phyloP scores from a whole-genome alignment of 495 filamentous ascomycete species.

The Penicillium cosmopolitanum region DNA sequence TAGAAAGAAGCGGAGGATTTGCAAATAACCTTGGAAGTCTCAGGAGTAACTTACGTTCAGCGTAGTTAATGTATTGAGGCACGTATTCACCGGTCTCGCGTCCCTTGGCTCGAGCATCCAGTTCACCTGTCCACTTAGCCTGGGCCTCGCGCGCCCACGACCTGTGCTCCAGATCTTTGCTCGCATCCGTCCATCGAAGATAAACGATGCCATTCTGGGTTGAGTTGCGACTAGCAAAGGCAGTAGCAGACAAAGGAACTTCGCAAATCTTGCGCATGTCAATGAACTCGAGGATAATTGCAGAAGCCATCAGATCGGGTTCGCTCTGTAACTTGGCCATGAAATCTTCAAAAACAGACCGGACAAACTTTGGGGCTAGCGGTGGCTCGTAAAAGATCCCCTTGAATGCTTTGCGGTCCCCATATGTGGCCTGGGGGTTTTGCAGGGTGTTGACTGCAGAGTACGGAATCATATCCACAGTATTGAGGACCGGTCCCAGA shows the following conservation, averaged over 20 bases:
- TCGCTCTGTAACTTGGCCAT: conserved; percentile 34
- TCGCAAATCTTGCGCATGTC: conserved; percentile 40
- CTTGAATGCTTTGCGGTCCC: conserved; percentile 50
- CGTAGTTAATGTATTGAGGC: conserved; percentile 48
- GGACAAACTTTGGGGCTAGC: conserved; percentile 36
- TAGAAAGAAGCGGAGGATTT: not conserved
- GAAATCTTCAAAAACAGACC: conserved; percentile 42
- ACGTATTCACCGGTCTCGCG: conserved; percentile 18
- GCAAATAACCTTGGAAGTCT: not conserved
- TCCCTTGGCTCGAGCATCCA: conserved; percentile 18
- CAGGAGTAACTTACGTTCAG: conserved; percentile 39
- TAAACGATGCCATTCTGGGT: conserved; percentile 42
- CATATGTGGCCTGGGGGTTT: conserved; percentile 44
- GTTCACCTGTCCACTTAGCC: conserved; percentile 31
- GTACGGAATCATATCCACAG: conserved; percentile 46
- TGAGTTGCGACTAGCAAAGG: conserved; percentile 35
- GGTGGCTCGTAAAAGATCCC: conserved; percentile 53
- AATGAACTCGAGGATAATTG: conserved; percentile 38
- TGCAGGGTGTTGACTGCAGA: conserved; percentile 45
- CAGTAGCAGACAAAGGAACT: conserved; percentile 27
- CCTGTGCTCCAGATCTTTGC: conserved; percentile 34
- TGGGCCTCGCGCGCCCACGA: conserved; percentile 36
- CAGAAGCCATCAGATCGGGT: conserved; percentile 27
- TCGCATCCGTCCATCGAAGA: conserved; percentile 36
- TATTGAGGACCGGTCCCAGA: conserved; percentile 41